Evolutionary conservation across 257 asterid species (phyloP).

Genomic region (Petunia axillaris): DNA sequence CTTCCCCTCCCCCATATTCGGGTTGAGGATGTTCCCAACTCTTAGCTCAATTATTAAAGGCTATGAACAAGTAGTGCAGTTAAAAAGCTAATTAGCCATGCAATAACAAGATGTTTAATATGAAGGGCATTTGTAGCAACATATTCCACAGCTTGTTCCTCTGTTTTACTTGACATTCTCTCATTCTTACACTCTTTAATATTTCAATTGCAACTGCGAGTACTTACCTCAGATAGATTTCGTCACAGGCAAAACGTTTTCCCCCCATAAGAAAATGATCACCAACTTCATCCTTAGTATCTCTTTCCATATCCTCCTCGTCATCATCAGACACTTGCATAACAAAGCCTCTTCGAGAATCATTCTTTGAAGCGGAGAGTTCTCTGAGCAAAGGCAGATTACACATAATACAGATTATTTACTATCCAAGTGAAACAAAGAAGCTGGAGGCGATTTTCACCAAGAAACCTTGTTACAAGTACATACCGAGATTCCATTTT

Average conservation of each 20-base stretch:
- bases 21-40: background rate
- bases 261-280: conserved; percentile 43
- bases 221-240: conserved; percentile 61
- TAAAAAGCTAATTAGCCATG: background rate
- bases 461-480: background rate
- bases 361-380: conserved; percentile 40
- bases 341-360: conserved; percentile 49
- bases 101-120: background rate
- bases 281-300: conserved; percentile 28
- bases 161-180: background rate
- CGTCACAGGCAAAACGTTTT: conserved; percentile 57
- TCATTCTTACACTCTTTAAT: background rate
- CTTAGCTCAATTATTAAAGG: conserved; percentile 8
- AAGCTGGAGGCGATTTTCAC: background rate
- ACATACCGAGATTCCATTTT: conserved; percentile 57
- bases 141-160: background rate
- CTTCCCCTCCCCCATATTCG: background rate
- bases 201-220: background rate
- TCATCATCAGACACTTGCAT: conserved; percentile 56
- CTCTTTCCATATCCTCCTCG: conserved; percentile 33
- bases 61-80: background rate
- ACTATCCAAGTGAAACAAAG: background rate
- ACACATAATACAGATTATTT: conserved; percentile 18
- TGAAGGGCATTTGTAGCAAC: background rate
- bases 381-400: conserved; percentile 40